A percentile compares a stretch with the other conserved stretches of the same genome.
These are phyloP conservation scores for Vinca minor DNA, from an alignment of 257 asterid species.

Conservation along the genomic window DNA sequence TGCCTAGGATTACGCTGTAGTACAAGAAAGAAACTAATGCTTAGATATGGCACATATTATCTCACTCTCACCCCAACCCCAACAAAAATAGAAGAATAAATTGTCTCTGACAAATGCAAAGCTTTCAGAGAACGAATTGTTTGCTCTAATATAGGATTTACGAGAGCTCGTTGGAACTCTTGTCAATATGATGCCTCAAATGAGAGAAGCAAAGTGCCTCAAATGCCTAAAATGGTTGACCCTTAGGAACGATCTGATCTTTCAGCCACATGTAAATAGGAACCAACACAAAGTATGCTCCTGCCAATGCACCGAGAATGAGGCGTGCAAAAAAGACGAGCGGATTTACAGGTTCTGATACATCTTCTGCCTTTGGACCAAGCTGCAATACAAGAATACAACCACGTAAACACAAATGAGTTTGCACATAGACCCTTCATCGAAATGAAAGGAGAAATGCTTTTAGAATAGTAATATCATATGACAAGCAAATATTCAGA, in stretches of 20 bases:
- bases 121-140: neutral
- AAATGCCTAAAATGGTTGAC: constrained; percentile 50
- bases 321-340: constrained; percentile 50
- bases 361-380: constrained; percentile 85
- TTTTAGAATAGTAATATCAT: no score
- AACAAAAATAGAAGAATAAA: neutral
- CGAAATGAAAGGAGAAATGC: no score
- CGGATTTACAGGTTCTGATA: constrained; percentile 57
- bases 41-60: no score
- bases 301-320: constrained; percentile 71
- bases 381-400: constrained; percentile 40
- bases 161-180: neutral
- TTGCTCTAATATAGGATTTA: neutral
- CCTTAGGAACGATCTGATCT: constrained; percentile 73
- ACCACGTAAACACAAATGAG: no score
- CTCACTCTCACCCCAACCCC: no score
- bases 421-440: no score
- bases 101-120: neutral
- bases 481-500: no score
- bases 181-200: no score
- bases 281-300: constrained; percentile 65
- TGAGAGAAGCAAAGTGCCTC: no score
- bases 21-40: neutral
- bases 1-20: neutral
- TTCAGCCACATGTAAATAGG: constrained; percentile 96